Conservation (phyloP, 1,139 yeast genomes). For the Protomyces pachydermus region DNA sequence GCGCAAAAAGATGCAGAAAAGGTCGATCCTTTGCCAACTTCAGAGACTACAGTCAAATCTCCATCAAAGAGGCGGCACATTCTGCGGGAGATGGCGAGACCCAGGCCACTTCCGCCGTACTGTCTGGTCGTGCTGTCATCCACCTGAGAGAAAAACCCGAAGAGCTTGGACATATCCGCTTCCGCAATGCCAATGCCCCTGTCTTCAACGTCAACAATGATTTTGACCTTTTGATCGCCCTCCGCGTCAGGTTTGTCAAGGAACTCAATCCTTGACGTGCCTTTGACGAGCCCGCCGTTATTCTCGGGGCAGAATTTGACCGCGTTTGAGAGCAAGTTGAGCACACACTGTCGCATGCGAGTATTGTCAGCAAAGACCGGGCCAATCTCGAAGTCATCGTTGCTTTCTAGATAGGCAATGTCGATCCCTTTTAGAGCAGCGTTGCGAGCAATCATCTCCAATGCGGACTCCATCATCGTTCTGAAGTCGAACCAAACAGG, state of each 20-base stretch:
- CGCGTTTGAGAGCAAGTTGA: slow-evolving; percentile 82
- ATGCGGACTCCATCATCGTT: slow-evolving; percentile 10
- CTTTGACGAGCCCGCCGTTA: slow-evolving; percentile 52
- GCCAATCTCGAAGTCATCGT: neutral
- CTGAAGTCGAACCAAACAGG: slow-evolving; percentile 55
- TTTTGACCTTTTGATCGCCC: slow-evolving; percentile 41
- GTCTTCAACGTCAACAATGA: slow-evolving; percentile 64
- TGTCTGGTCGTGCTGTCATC: slow-evolving; percentile 56
- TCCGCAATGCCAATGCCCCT: slow-evolving; percentile 61
- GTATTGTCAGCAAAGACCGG: slow-evolving; percentile 75
- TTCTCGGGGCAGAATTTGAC: slow-evolving; percentile 64
- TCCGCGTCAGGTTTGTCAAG: slow-evolving; percentile 18
- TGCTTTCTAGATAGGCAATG: slow-evolving; percentile 4
- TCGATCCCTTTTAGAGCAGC: slow-evolving; percentile 7
- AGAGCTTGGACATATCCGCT: slow-evolving; percentile 60
- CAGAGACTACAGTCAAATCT: slow-evolving; percentile 6
- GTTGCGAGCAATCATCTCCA: slow-evolving; percentile 14
- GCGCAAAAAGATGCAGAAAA: slow-evolving; percentile 13
- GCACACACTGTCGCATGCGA: slow-evolving; percentile 77
- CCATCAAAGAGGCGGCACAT: slow-evolving; percentile 15
- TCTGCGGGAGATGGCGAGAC: slow-evolving; percentile 38
- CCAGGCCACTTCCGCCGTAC: slow-evolving; percentile 59
- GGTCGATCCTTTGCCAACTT: slow-evolving; percentile 10
- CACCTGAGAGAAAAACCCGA: slow-evolving; percentile 57
- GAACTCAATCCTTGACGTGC: slow-evolving; percentile 34